A percentile compares a stretch with the other conserved stretches of the same genome.
phyloP scores from a whole-genome alignment of 805 yeast genomes.

The Candida methanosorbosa region DNA sequence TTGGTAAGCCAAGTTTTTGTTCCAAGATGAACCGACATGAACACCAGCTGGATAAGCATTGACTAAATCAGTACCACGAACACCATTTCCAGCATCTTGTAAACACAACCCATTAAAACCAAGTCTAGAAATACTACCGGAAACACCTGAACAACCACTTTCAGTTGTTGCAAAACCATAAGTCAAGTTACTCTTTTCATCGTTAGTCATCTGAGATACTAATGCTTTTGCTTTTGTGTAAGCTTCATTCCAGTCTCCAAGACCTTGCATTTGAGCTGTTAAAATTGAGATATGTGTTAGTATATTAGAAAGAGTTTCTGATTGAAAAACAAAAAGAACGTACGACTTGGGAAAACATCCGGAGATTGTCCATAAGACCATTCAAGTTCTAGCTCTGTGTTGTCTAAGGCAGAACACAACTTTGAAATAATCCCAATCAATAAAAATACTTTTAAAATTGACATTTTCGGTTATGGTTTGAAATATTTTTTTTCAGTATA shows the following conservation, averaged over 20 bases:
- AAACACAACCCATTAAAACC: conserved; percentile 47
- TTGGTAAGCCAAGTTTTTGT: conserved; percentile 38
- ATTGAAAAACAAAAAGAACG: no score
- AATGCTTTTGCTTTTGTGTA: conserved; percentile 45
- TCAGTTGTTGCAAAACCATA: conserved; percentile 29
- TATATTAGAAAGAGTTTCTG: no score
- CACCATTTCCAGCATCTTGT: conserved; percentile 59
- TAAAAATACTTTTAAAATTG: no score
- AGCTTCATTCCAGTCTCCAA: conserved; percentile 45
- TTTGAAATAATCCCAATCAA: no score
- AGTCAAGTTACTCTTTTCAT: conserved; percentile 54
- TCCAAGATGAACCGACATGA: conserved; percentile 52
- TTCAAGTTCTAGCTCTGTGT: conserved; percentile 3
- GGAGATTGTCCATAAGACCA: conserved; percentile 12
- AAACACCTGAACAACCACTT: conserved; percentile 31
- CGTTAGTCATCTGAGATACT: conserved; percentile 46
- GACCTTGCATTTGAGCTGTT: conserved; percentile 7
- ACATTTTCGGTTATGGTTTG: no score
- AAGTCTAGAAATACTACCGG: conserved; percentile 54
- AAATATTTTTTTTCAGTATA: no score
- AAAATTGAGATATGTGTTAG: no score
- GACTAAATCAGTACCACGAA: conserved; percentile 46
- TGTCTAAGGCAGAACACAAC: no score
- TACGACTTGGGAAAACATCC: conserved; percentile 12
- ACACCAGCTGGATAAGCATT: conserved; percentile 52